Conservation (phyloP, 1,139 yeast genomes). For the Pichia sp. region DNA sequence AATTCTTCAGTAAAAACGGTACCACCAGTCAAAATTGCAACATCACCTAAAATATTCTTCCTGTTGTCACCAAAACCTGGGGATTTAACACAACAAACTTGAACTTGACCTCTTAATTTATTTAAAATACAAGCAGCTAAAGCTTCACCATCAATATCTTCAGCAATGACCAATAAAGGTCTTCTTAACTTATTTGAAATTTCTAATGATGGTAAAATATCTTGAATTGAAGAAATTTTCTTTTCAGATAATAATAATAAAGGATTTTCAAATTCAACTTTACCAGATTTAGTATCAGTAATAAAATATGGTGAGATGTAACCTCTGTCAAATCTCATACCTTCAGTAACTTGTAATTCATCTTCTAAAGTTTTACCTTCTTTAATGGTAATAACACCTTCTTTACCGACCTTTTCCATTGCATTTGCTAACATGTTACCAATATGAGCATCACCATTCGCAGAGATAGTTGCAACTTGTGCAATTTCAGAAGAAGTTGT, state of each 20-base stretch:
- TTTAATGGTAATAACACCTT: constrained; percentile 96
- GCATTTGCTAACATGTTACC: constrained; percentile 93
- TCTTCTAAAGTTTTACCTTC: constrained; percentile 97
- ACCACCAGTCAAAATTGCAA: constrained; percentile 95
- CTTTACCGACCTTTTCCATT: constrained; percentile 99
- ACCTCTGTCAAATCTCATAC: constrained; percentile 99
- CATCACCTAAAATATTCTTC: constrained; percentile 95
- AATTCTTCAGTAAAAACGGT: constrained; percentile 98
- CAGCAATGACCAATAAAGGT: constrained; percentile 92
- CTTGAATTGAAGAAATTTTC: constrained; percentile 90
- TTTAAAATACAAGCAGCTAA: constrained; percentile 97
- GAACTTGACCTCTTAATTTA: constrained; percentile 98
- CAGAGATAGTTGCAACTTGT: constrained; percentile 97
- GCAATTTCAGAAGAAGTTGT: constrained; percentile 97
- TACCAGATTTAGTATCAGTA: constrained; percentile 93
- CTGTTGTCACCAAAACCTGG: constrained; percentile 99
- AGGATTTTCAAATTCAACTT: constrained; percentile 97
- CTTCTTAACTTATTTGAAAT: constrained; percentile 91
- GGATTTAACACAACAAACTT: constrained; percentile 97
- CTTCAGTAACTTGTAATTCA: constrained; percentile 96
- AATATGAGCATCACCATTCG: constrained; percentile 93
- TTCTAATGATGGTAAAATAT: constrained; percentile 90
- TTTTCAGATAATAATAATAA: constrained; percentile 84
- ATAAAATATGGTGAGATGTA: constrained; percentile 97
- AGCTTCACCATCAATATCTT: constrained; percentile 98